These are phyloP conservation scores for Lactarius indigo DNA, from an alignment of 768 basidiomycete species.

Conservation along the genomic window DNA sequence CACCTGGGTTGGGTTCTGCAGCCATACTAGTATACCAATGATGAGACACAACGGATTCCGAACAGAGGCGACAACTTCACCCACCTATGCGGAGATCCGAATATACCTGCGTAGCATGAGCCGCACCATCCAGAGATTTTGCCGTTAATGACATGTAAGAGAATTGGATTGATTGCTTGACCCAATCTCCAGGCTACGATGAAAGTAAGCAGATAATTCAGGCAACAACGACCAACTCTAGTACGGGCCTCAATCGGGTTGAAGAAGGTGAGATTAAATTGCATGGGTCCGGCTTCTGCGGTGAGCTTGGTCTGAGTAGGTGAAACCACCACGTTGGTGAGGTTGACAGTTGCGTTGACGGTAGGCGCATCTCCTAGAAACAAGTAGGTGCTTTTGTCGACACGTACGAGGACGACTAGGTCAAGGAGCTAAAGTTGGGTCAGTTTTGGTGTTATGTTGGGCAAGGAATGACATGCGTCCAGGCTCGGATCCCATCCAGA, in stretches of 20 bases:
- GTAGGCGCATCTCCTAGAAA: slow-evolving; percentile 18
- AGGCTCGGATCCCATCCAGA: too few species aligned
- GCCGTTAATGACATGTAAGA: slow-evolving; percentile 36
- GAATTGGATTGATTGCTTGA: slow-evolving; percentile 39
- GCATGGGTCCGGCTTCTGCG: slow-evolving; percentile 35
- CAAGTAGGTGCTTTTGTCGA: slow-evolving; percentile 20
- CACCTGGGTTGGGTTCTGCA: not conserved
- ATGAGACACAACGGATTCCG: not conserved
- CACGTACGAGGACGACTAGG: slow-evolving; percentile 14
- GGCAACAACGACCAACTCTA: not conserved
- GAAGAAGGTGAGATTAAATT: slow-evolving; percentile 38
- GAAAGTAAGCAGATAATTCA: not conserved
- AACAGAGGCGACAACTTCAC: not conserved
- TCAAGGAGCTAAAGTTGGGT: slow-evolving; percentile 2
- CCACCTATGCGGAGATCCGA: slow-evolving; percentile 39
- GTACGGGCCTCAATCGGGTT: slow-evolving; percentile 37
- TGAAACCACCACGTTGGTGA: slow-evolving; percentile 31
- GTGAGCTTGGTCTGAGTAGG: slow-evolving; percentile 36
- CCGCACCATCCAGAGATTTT: slow-evolving; percentile 31
- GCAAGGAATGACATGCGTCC: not conserved
- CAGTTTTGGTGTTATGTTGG: not conserved
- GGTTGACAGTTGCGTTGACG: slow-evolving; percentile 16
- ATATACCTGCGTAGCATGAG: slow-evolving; percentile 38
- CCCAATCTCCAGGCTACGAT: slow-evolving; percentile 35
- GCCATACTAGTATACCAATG: slow-evolving; percentile 26